Conservation (phyloP, 257 asterid species). For the Coffea eugenioides region DNA sequence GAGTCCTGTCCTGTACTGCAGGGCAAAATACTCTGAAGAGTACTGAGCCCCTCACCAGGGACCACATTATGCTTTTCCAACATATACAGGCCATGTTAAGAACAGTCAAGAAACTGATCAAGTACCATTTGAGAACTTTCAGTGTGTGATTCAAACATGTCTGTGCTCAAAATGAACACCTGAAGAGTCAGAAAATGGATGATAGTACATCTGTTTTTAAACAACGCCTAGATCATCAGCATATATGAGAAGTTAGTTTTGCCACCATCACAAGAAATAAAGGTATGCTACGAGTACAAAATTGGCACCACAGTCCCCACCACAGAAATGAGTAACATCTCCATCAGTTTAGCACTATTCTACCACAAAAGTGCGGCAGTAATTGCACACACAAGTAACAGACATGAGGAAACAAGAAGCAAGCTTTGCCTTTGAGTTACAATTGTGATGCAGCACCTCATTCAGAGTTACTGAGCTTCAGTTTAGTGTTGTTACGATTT, state of each 20-base stretch:
- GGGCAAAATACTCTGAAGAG: background rate
- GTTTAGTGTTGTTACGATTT: background rate
- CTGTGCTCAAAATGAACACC: background rate
- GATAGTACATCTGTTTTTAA: constrained; percentile 5
- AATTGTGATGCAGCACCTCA: constrained; percentile 18
- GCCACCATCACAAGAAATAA: constrained; percentile 16
- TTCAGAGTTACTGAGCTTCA: background rate
- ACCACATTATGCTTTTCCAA: constrained; percentile 16
- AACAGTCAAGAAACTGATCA: background rate
- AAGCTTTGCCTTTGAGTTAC: background rate
- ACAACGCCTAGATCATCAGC: background rate
- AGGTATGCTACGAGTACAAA: background rate
- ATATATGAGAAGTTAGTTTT: constrained; percentile 1
- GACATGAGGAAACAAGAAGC: constrained; percentile 11
- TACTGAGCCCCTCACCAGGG: constrained; percentile 7
- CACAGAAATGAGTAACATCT: constrained; percentile 16
- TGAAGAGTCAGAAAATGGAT: constrained; percentile 1
- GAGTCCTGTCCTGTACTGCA: background rate
- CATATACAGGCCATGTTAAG: constrained; percentile 3
- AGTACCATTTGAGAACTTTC: constrained; percentile 7
- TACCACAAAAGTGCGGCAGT: constrained; percentile 9
- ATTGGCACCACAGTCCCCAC: background rate
- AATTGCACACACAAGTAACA: constrained; percentile 1
- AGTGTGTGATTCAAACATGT: constrained; percentile 12
- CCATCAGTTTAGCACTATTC: constrained; percentile 14